These are phyloP conservation scores for Jaltomata sinuosa DNA, from an alignment of 257 asterid species.

Conservation along the genomic window DNA sequence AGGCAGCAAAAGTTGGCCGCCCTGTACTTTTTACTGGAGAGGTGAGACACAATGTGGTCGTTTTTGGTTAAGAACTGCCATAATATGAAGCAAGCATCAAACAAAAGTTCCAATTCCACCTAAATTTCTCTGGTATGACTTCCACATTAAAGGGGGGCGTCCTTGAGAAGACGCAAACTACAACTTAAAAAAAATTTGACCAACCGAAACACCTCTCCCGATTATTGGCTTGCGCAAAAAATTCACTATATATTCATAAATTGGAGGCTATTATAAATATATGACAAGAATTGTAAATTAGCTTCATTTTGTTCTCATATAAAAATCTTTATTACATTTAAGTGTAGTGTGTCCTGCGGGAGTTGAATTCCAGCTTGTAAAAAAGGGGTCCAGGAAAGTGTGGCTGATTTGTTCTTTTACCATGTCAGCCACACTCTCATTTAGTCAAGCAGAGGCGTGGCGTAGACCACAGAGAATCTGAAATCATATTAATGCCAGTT, in stretches of 20 bases:
- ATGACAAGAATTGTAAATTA: background rate
- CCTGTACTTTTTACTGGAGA: constrained; percentile 89
- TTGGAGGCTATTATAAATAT: background rate
- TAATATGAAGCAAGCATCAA: background rate
- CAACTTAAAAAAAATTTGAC: background rate
- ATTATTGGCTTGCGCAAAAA: background rate
- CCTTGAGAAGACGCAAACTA: background rate
- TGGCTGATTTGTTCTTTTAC: background rate
- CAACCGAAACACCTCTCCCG: background rate
- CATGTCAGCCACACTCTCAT: background rate
- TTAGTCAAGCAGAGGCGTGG: background rate
- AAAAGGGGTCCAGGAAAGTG: background rate
- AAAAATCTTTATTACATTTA: too few species aligned
- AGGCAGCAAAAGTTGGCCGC: constrained; percentile 60
- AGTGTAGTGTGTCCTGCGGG: too few species aligned
- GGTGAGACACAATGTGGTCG: constrained; percentile 29
- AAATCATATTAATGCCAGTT: background rate
- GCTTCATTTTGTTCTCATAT: too few species aligned
- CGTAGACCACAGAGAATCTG: background rate
- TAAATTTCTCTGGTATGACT: background rate
- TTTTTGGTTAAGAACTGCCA: background rate
- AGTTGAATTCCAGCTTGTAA: background rate
- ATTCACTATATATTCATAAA: background rate
- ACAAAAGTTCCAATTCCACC: background rate
- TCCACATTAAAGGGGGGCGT: background rate